Base-by-base conservation (phyloP, 2,329 filamentous ascomycete genomes). In the Rhynchosporium secalis region DNA sequence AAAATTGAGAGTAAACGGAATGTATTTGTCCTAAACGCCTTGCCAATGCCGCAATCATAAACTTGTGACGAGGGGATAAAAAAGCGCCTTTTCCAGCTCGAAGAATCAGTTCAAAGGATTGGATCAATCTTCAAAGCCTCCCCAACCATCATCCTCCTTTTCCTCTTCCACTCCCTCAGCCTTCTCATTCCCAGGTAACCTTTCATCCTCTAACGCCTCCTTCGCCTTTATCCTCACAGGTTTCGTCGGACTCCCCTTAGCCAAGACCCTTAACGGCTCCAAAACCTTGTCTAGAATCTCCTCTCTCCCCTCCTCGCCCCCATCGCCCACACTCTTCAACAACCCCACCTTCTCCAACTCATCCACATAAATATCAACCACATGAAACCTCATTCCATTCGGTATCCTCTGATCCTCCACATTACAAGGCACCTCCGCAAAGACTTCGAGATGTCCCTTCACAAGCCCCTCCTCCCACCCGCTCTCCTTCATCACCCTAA, bases 291-390 rank as follows among this genome's bases (percentile, higher is more conserved):
- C 76, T 60, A 73, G 56, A 13, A 75, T 71, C 65, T 56, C 75
- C 73, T 64, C 75, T 36, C 70, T 71, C 4, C 74, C 75, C 3
- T 72, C 71, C 10, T 77, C 76, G 7, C 40, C 40, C n/a, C 20
- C 43, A 3, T 72, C 71, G 9, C 77, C 76, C 40, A 12, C 40
- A n/a, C 20, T 20, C 28, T 55, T 46, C 13, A 86, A 69, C 41
- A 83, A 79, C 58, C 86, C 84, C 40, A 86, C 84, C 72, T 87
- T 88, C 76, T 93, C 90, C 70, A 93, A 76, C 81, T 97, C 93
- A 75, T 98, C 95, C 8, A 96, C 83, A 86, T 90, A 98, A 59
- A 98, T 83, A 78, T 99, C 95, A 66, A 96, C 76, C 13, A 93
- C 84, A 76, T 99, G 95, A 75, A 96, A 87, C 66, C 92, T 80